Evolutionary conservation across 164 flowering plant genomes (phyloP), one percentile per base, ranked within the genome.

Genomic region (Magnolia kwangsiensis): DNA sequence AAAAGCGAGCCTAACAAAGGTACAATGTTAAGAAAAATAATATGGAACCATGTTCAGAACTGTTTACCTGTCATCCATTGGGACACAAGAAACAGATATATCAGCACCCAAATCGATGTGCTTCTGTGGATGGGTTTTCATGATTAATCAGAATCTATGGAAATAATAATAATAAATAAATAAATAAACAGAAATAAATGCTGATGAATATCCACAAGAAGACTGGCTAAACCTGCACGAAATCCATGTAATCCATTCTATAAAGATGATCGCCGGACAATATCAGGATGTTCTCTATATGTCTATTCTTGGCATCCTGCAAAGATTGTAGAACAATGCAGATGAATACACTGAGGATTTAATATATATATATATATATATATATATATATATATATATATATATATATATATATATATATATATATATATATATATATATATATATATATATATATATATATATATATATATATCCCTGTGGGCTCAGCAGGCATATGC

Each of bases 251-350:
- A 74, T 96, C 91, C 97, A 92, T 96, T 21, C 99, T 79, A 73
- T 96, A 94, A 21, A 96, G 94, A 83, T 94, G 98, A 87, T 96
- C 99, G 51, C 99, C 99, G 1, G 91, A 89, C 76, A 94, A 81
- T 67, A 94, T 92, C 77, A 94, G 63, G 72, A 96, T 78, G 80
- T 96, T 84, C 80, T 94, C 97, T 55, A 94, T 80, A 61, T 94
- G 83, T 76, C 90, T 89, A 81, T 91, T 85, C 88, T 89, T 96
- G 3, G 91, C 99, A 83, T 96, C 98, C 99, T 95, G 77, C 82
- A 82, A 3, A 68, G 11, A 18, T 77, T 50, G 50, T 7, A 55
- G 63, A 19, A 23, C 3, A 13, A 64, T 21, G 64, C 49, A 64
- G 1, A 64, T 23, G 21, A 74, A 37, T 55, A 70, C 4, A 2